Percentiles rank a stretch among this genome's conserved stretches.
Evolutionary conservation across 257 asterid species (phyloP).

Genomic region (Oldenlandia corymbosa): DNA sequence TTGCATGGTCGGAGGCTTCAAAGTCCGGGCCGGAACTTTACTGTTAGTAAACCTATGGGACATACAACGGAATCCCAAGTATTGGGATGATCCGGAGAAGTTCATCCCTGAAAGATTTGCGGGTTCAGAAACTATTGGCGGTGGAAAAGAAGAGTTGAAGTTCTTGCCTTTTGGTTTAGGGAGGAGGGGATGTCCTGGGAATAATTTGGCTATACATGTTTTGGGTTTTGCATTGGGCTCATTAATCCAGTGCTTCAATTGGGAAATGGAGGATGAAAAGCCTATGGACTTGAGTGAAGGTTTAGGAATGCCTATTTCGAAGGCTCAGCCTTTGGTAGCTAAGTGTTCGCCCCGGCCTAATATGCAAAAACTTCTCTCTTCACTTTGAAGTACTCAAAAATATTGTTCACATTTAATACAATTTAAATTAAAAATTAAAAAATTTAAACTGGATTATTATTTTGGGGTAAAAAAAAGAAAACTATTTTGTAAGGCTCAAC

Average conservation of each 20-base stretch:
- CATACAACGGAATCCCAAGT: conserved; percentile 49
- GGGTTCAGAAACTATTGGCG: conserved; percentile 2
- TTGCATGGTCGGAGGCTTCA: conserved; percentile 55
- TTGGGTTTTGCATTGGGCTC: conserved; percentile 49
- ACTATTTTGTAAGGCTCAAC: too few species aligned
- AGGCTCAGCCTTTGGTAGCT: conserved; percentile 46
- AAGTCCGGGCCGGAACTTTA: conserved; percentile 40
- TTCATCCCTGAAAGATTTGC: conserved; percentile 61
- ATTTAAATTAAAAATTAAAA: too few species aligned
- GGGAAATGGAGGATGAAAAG: conserved; percentile 37
- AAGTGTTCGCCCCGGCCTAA: conserved; percentile 40
- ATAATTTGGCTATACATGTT: conserved; percentile 44
- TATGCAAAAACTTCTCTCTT: conserved; percentile 23
- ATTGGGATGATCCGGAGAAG: conserved; percentile 47
- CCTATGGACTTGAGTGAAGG: conserved; percentile 42
- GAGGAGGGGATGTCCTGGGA: conserved; percentile 72
- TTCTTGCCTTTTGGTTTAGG: conserved; percentile 59
- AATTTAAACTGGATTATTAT: too few species aligned
- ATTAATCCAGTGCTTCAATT: conserved; percentile 66
- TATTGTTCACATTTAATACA: too few species aligned
- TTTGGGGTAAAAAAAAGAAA: too few species aligned
- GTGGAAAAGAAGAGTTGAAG: conserved; percentile 27
- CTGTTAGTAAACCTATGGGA: conserved; percentile 60
- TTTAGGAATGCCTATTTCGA: conserved; percentile 38
- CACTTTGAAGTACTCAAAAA: conserved; percentile 21